Conservation (phyloP, 305 asterid genomes). For the Fraxinus floribunda region DNA sequence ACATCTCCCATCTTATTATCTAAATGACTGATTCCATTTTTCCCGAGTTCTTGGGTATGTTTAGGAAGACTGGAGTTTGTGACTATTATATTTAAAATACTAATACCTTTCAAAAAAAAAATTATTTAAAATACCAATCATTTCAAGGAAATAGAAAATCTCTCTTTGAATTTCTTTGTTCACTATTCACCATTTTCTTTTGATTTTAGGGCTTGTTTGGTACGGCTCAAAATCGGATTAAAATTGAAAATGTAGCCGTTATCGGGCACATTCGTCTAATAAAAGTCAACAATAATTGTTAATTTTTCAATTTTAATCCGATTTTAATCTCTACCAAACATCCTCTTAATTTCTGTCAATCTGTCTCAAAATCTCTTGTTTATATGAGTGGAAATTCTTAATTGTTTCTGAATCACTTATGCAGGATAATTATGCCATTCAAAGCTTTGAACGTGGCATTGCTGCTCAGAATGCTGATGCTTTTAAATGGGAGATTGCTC, state of each 20-base stretch:
- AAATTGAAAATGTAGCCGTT: too few species aligned
- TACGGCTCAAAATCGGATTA: too few species aligned
- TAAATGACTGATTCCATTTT: background rate
- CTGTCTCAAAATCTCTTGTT: background rate
- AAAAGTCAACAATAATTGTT: too few species aligned
- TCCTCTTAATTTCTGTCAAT: background rate
- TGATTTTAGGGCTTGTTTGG: background rate
- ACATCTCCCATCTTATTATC: background rate
- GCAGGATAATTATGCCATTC: slow-evolving; percentile 87
- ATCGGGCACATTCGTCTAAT: too few species aligned
- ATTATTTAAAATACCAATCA: background rate
- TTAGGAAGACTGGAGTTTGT: background rate
- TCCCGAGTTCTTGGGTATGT: background rate
- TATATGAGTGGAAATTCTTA: slow-evolving; percentile 8
- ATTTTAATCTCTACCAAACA: too few species aligned
- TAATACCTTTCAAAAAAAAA: too few species aligned
- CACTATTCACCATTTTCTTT: background rate
- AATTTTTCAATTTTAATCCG: too few species aligned
- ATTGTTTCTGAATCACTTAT: slow-evolving; percentile 18
- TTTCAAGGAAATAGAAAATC: background rate
- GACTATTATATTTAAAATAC: background rate
- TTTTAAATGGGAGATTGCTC: slow-evolving; percentile 91
- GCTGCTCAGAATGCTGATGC: slow-evolving; percentile 87
- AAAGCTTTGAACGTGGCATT: slow-evolving; percentile 94
- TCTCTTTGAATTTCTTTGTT: background rate